Percentiles rank a stretch among this genome's conserved stretches.
Conservation (phyloP, 1,284 basidiomycete species). For the Cryptococcus sp. region DNA sequence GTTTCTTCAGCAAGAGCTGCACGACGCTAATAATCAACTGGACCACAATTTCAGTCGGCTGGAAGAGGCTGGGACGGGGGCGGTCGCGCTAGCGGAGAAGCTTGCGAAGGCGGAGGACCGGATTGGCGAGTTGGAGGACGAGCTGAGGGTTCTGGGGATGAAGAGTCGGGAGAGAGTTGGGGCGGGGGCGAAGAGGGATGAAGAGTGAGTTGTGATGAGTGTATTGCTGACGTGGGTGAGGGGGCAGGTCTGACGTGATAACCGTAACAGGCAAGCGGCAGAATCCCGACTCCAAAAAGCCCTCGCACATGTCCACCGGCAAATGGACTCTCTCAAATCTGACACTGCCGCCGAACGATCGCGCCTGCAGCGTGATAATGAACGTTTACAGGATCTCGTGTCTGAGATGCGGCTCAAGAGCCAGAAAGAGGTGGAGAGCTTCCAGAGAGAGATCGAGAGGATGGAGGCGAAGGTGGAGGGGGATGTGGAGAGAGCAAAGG, state of each 20-base stretch:
- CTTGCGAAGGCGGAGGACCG: conserved; percentile 45
- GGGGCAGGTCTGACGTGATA: not conserved
- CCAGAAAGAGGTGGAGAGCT: conserved; percentile 14
- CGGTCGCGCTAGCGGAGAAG: conserved; percentile 48
- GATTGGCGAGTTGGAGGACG: conserved; percentile 46
- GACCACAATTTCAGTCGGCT: conserved; percentile 53
- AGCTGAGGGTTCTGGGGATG: conserved; percentile 30
- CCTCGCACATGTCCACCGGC: conserved; percentile 29
- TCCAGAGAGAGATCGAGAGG: conserved; percentile 22
- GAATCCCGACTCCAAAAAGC: conserved; percentile 28
- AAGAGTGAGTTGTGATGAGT: conserved; percentile 19
- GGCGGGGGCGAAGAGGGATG: conserved; percentile 22
- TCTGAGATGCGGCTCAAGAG: conserved; percentile 25
- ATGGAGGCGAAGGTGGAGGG: conserved; percentile 16
- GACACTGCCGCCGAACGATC: conserved; percentile 30
- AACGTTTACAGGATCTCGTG: conserved; percentile 26
- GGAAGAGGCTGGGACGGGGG: conserved; percentile 48
- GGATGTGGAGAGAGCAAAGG: conserved; percentile 13
- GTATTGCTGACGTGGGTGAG: not conserved
- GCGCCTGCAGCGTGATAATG: conserved; percentile 32
- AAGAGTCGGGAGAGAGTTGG: conserved; percentile 28
- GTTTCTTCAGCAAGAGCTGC: conserved; percentile 49
- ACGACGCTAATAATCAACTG: conserved; percentile 49
- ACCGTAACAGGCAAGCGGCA: conserved; percentile 14
- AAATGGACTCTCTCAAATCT: conserved; percentile 30